Percentiles rank a stretch among this genome's conserved stretches.
Conservation (phyloP, 768 basidiomycete genomes). For the Arthromyces matolae region DNA sequence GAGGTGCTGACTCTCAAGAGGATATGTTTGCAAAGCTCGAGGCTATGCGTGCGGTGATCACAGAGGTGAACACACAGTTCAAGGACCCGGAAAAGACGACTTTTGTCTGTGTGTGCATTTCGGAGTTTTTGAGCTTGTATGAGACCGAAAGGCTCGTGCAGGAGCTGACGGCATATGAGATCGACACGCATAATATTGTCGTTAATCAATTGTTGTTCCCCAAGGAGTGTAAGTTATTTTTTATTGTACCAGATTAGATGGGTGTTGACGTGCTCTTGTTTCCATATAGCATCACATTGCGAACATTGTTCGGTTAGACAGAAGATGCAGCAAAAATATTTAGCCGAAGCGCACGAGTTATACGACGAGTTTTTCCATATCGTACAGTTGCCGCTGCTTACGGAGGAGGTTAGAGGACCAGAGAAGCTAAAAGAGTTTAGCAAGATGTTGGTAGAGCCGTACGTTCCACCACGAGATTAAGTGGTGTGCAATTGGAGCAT, state of each 20-base stretch:
- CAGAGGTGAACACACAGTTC: constrained; percentile 98
- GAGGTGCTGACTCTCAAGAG: constrained; percentile 83
- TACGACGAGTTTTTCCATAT: constrained; percentile 99
- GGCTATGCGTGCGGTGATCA: constrained; percentile 94
- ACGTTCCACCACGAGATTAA: constrained; percentile 52
- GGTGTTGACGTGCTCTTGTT: neutral
- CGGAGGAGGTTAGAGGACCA: constrained; percentile 95
- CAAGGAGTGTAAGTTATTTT: constrained; percentile 61
- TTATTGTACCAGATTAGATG: neutral
- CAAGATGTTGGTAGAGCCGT: constrained; percentile 85
- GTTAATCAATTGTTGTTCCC: constrained; percentile 97
- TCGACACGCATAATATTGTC: constrained; percentile 98
- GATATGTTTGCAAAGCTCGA: constrained; percentile 99
- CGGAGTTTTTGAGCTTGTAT: constrained; percentile 96
- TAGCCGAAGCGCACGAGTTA: constrained; percentile 92
- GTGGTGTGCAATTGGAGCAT: constrained; percentile 9
- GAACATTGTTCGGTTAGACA: constrained; percentile 93
- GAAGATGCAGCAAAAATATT: constrained; percentile 98
- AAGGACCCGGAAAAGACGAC: constrained; percentile 99
- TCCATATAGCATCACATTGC: constrained; percentile 73
- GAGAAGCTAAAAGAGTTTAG: constrained; percentile 92
- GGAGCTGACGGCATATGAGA: constrained; percentile 89
- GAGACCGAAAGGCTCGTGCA: constrained; percentile 98
- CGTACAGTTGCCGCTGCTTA: constrained; percentile 85
- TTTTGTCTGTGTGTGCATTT: constrained; percentile 98